Evolutionary conservation across 345 rosid genomes (phyloP).

Genomic region (Citrus inodora): DNA sequence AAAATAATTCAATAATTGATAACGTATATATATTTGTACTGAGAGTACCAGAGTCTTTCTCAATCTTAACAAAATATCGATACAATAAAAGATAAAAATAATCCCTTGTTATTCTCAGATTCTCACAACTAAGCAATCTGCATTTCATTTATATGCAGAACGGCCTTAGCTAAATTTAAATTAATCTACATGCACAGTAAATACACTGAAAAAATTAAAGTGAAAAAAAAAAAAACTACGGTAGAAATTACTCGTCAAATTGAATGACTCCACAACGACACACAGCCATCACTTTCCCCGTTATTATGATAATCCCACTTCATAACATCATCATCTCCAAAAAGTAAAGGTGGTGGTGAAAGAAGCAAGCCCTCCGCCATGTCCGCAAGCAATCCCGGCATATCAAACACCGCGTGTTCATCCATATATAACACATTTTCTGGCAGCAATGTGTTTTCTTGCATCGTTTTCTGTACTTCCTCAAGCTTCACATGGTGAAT

Average conservation of each 20-base stretch:
- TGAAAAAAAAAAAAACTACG: neutral
- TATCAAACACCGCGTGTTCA: constrained; percentile 37
- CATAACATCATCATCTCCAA: constrained; percentile 1
- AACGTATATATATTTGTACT: too few species aligned
- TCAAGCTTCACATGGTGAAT: neutral
- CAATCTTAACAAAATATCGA: too few species aligned
- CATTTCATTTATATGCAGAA: too few species aligned
- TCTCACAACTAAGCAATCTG: too few species aligned
- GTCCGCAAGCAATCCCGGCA: constrained; percentile 43
- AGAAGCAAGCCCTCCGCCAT: constrained; percentile 70
- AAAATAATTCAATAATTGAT: too few species aligned
- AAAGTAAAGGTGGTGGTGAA: constrained; percentile 46
- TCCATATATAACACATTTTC: constrained; percentile 21
- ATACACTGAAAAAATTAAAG: too few species aligned
- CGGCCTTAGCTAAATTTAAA: too few species aligned
- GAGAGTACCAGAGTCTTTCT: too few species aligned
- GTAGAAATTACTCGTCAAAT: constrained; percentile 3
- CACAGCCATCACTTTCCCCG: constrained; percentile 19
- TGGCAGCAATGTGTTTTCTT: constrained; percentile 11
- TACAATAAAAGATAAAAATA: too few species aligned
- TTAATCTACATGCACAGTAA: too few species aligned
- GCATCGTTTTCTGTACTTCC: neutral
- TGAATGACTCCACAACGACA: constrained; percentile 43
- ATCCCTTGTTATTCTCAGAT: too few species aligned
- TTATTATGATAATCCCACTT: constrained; percentile 13